A percentile compares a stretch with the other conserved stretches of the same genome.
Conservation (phyloP, 495 filamentous ascomycete genomes). For the Penicillium diatomitis region DNA sequence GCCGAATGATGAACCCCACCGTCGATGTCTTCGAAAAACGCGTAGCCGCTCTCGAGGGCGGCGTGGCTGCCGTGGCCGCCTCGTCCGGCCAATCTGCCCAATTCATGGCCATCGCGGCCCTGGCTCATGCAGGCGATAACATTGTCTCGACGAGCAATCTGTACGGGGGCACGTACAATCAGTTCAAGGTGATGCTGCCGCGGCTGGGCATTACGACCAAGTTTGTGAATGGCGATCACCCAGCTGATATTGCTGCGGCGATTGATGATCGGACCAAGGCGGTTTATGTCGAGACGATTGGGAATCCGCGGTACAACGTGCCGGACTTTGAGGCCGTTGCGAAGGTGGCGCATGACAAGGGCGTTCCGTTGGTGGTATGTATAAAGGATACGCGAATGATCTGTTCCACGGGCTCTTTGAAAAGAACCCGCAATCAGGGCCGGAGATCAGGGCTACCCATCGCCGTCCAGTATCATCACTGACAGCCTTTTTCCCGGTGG, state of each 20-base stretch:
- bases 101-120: constrained; percentile 82
- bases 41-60: constrained; percentile 90
- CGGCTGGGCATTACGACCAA: constrained; percentile 83
- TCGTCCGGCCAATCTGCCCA: constrained; percentile 91
- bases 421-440: no score
- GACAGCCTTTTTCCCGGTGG: not conserved
- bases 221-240: constrained; percentile 79
- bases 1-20: constrained; percentile 95
- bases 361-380: constrained; percentile 76
- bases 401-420: no score
- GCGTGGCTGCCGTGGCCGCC: constrained; percentile 81
- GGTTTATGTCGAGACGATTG: constrained; percentile 93
- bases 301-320: constrained; percentile 92
- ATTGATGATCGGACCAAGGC: constrained; percentile 97
- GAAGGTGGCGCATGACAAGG: constrained; percentile 68
- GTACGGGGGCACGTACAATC: constrained; percentile 97
- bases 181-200: constrained; percentile 87
- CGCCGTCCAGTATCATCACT: not conserved
- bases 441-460: no score
- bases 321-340: constrained; percentile 81
- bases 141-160: constrained; percentile 89
- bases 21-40: constrained; percentile 98
- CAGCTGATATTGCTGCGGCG: constrained; percentile 68
- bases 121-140: constrained; percentile 84
- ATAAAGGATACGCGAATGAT: no score